Conservation (phyloP, 1,284 basidiomycete genomes). For the Rhodotorula sp. region DNA sequence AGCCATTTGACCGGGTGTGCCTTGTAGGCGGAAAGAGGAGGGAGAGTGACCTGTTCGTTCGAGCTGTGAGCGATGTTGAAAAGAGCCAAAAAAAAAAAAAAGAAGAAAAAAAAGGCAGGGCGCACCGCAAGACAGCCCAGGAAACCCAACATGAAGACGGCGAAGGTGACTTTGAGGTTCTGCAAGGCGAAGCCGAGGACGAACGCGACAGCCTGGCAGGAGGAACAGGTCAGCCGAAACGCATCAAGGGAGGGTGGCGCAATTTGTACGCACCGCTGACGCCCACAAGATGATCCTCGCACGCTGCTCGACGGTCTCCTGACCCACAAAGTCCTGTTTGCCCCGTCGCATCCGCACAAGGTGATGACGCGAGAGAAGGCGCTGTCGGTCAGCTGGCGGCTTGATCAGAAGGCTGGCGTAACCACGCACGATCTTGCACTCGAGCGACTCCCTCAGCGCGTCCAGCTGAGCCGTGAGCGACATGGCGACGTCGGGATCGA, state of each 20-base stretch:
- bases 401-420: too few relatives aligned
- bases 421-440: slow-evolving; percentile 33
- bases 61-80: neutral
- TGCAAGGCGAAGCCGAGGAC: slow-evolving; percentile 32
- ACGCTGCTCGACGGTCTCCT: slow-evolving; percentile 33
- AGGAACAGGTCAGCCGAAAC: neutral
- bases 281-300: slow-evolving; percentile 23
- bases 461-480: slow-evolving; percentile 6
- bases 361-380: neutral
- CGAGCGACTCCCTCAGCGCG: slow-evolving; percentile 18
- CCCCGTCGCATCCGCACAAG: too few relatives aligned
- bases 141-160: slow-evolving; percentile 21
- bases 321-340: slow-evolving; percentile 39
- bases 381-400: too few relatives aligned
- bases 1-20: slow-evolving; percentile 35
- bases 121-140: slow-evolving; percentile 18
- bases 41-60: slow-evolving; percentile 23
- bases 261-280: slow-evolving; percentile 17
- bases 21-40: slow-evolving; percentile 34
- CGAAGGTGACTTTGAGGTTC: slow-evolving; percentile 23
- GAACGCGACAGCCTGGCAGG: slow-evolving; percentile 33
- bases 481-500: neutral
- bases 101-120: neutral
- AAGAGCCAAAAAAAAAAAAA: neutral
- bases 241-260: neutral